These are phyloP conservation scores for Jimgerdemannia lactiflua DNA, from an alignment of 192 early-diverging fungal genomes.

Conservation along the genomic window DNA sequence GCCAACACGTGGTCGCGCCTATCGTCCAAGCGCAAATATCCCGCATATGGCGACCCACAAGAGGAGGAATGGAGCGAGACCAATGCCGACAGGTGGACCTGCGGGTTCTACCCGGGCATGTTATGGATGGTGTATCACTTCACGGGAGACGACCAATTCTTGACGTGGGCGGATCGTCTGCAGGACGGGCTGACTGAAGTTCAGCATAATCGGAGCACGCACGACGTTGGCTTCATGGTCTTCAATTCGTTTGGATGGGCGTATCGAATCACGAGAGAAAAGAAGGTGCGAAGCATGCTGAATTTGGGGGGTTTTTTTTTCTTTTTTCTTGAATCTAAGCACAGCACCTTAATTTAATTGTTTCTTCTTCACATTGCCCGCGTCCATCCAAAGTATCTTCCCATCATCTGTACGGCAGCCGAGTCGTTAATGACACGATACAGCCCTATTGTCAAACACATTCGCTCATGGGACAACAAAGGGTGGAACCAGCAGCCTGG, in stretches of 20 bases:
- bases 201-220: background rate
- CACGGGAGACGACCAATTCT: background rate
- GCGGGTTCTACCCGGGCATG: background rate
- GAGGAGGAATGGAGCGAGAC: background rate
- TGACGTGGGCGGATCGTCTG: too few species aligned
- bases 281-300: too few species aligned
- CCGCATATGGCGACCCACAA: background rate
- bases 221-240: slow-evolving; percentile 1
- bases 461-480: background rate
- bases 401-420: background rate
- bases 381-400: background rate
- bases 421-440: background rate
- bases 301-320: too few species aligned
- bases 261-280: too few species aligned
- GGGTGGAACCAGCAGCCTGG: background rate
- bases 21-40: background rate
- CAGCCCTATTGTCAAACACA: background rate
- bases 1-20: too few species aligned
- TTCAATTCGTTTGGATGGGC: background rate
- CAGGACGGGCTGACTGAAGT: too few species aligned
- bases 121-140: background rate
- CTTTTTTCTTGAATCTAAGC: too few species aligned
- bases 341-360: too few species aligned
- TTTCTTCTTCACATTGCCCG: background rate
- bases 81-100: background rate